Base-by-base conservation (phyloP, 73 alveolate genomes). In the Stentor roeselii region DNA sequence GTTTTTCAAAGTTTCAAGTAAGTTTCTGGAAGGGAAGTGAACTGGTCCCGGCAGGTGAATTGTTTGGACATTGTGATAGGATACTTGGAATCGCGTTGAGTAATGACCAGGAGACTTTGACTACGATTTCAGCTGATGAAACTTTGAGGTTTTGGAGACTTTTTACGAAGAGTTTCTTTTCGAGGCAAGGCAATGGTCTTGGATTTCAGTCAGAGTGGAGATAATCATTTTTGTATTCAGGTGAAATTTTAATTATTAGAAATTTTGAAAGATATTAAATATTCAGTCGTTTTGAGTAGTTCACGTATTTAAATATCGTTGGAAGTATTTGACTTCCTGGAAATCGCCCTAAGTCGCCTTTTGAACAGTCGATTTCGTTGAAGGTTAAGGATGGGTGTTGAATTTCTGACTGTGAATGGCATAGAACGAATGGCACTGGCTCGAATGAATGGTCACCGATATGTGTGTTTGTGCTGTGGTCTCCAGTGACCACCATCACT, bases 141-240 rank as follows among this genome's bases (percentile, higher is more conserved):
- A 98, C 99, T 34, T 92, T 98, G 87, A 91, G 99, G 83, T 98
- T 98, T 94, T 98, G 99, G 99, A 91, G 92, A 86, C 96, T 97
- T 76, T 93, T 93, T 76, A 50, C n/a, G n/a, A n/a, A n/a, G n/a
- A n/a, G n/a, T n/a, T n/a, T n/a, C n/a, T n/a, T n/a, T n/a, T n/a
- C n/a, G n/a, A n/a, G n/a, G n/a, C n/a, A n/a, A n/a, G n/a, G n/a
- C n/a, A n/a, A n/a, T n/a, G n/a, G n/a, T n/a, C n/a, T n/a, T n/a
- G n/a, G n/a, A n/a, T n/a, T n/a, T n/a, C n/a, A n/a, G n/a, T n/a
- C n/a, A n/a, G n/a, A n/a, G n/a, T n/a, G n/a, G n/a, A n/a, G n/a
- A n/a, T n/a, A n/a, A n/a, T n/a, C n/a, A n/a, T n/a, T n/a, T n/a
- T n/a, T n/a, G n/a, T n/a, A n/a, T n/a, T n/a, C n/a, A n/a, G n/a